Evolutionary conservation across 208 protist genomes (phyloP), one percentile per base, ranked within the genome.

Genomic region (Wallacemonas sp.): DNA sequence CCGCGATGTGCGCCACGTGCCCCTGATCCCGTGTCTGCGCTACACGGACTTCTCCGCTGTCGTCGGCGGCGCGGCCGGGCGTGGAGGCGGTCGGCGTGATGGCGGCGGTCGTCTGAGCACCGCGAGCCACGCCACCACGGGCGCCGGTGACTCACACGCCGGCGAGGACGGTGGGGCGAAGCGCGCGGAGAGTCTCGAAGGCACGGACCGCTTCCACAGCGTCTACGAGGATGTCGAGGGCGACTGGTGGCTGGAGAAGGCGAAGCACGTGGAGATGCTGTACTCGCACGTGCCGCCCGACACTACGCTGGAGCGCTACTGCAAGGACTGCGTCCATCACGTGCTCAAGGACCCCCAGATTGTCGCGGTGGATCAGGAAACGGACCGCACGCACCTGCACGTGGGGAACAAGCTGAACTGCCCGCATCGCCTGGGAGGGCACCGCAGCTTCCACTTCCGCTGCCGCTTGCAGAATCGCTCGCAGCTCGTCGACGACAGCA

Each of bases 261-360:
- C 72, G 20, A 93, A 93, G 77, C 52, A 75, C 41, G 87, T 96
- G 52, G 76, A 85, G 49, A 48, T 88, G 12, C 61, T 89, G 44
- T 96, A 96, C 78, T 85, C 84, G 28, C 86, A 87, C 68, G 59
- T 91, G n/a, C 61, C 81, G 32, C 81, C 86, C 20, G 70, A 70
- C 55, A 85, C 79, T 70, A 86, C 81, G 18, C 74, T 96, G 18
- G 62, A 64, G 54, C 57, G 63, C n/a, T 92, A 87, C 61, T 94
- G 87, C 67, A 81, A 81, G 42, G 57, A 59, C 3, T 86, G 86
- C 45, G 86, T 96, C 26, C 85, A 94, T 63, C 82, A 90, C 50
- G 70, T 93, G 3, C 65, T 96, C 25, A 77, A 69, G 7, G 74
- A 93, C 59, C 70, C 80, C 16, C 76, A 84, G 23, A 83, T 96